Conservation (phyloP, 441 rosid species). For the Croton laevigatus region DNA sequence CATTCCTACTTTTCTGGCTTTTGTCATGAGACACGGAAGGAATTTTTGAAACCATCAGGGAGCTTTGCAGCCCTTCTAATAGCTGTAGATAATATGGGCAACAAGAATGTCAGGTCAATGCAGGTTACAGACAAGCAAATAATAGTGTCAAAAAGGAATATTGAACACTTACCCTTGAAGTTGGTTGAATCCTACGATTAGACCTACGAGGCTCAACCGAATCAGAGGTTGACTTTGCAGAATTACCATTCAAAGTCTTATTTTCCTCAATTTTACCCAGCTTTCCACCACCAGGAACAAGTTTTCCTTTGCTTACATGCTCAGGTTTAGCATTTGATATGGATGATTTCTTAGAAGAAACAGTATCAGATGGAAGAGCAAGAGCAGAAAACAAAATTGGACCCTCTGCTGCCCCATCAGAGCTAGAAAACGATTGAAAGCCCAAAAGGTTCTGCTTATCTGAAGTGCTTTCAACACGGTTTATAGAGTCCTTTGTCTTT, state of each 20-base stretch:
- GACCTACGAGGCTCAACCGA: constrained; percentile 84
- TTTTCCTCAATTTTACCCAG: constrained; percentile 63
- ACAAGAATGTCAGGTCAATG: constrained; percentile 7
- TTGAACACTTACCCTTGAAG: constrained; percentile 75
- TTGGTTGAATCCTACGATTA: constrained; percentile 90
- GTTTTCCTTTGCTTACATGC: constrained; percentile 51
- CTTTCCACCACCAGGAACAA: constrained; percentile 51
- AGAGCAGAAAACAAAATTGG: constrained; percentile 50
- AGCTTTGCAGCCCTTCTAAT: constrained; percentile 94
- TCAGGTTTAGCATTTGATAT: constrained; percentile 42
- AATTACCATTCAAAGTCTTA: constrained; percentile 37
- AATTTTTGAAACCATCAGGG: constrained; percentile 75
- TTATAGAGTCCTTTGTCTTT: constrained; percentile 44
- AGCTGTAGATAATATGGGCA: constrained; percentile 45
- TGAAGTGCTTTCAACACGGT: constrained; percentile 33
- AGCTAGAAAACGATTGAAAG: constrained; percentile 40
- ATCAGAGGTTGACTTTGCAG: constrained; percentile 42
- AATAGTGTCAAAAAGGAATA: background rate
- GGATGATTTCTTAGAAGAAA: constrained; percentile 41
- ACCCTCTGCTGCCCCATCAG: constrained; percentile 49
- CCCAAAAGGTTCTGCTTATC: constrained; percentile 40
- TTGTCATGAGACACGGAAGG: constrained; percentile 72
- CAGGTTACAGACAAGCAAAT: background rate
- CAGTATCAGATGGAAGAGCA: constrained; percentile 38
- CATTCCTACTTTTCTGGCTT: constrained; percentile 58